phyloP scores from a whole-genome alignment of 1,284 basidiomycete genomes.

The Trametes polyzona region DNA sequence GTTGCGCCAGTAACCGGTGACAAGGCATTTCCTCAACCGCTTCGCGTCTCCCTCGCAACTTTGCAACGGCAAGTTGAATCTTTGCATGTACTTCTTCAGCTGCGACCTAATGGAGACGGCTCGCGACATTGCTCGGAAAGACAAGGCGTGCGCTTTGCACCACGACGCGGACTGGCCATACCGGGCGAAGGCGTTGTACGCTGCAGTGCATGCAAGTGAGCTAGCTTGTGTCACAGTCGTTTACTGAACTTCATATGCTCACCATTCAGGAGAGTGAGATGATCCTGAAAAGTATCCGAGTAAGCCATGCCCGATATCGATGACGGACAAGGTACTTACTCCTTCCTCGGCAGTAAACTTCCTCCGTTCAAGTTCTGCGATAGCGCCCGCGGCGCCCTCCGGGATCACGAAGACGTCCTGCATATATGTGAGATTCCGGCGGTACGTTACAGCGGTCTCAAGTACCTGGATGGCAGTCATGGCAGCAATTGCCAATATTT shows the following conservation, averaged over 20 bases:
- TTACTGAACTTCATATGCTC: slow-evolving; percentile 19
- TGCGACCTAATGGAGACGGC: slow-evolving; percentile 92
- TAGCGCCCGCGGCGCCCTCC: slow-evolving; percentile 80
- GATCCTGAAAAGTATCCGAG: slow-evolving; percentile 61
- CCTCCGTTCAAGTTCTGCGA: slow-evolving; percentile 88
- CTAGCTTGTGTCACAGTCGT: too few species aligned
- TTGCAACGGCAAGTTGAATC: slow-evolving; percentile 78
- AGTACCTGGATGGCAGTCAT: slow-evolving; percentile 89
- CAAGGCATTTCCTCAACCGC: slow-evolving; percentile 81
- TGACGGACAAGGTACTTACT: slow-evolving; percentile 52
- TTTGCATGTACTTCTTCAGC: slow-evolving; percentile 89
- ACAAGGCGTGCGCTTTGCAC: slow-evolving; percentile 92
- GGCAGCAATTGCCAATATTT: slow-evolving; percentile 93
- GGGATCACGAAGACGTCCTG: slow-evolving; percentile 89
- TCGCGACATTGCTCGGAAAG: slow-evolving; percentile 90
- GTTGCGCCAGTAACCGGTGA: slow-evolving; percentile 94
- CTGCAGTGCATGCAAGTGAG: slow-evolving; percentile 42
- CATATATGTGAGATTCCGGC: background rate
- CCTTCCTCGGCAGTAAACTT: slow-evolving; percentile 99
- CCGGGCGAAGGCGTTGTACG: slow-evolving; percentile 89
- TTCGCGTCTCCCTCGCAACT: slow-evolving; percentile 87
- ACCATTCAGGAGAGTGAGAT: slow-evolving; percentile 92
- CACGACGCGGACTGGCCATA: slow-evolving; percentile 86
- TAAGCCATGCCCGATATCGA: background rate
- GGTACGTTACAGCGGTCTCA: background rate